These are phyloP conservation scores for Phytomonas sp. DNA, from an alignment of 208 protist species.

Conservation along the genomic window DNA sequence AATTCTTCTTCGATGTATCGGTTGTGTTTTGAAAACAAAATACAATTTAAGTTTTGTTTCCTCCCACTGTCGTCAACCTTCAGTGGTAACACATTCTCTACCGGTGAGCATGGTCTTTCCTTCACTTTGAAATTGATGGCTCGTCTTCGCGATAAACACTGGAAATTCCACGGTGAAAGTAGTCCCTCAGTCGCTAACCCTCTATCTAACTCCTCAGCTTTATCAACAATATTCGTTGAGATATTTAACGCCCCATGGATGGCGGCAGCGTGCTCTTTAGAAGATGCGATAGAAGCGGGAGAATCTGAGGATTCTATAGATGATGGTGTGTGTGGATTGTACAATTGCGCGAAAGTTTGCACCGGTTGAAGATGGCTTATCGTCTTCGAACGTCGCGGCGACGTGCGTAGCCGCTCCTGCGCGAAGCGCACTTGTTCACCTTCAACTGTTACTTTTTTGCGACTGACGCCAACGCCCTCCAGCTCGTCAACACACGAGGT, in stretches of 20 bases:
- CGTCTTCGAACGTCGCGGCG: neutral
- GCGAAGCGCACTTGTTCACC: neutral
- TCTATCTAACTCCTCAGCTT: neutral
- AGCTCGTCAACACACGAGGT: neutral
- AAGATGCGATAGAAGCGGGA: neutral
- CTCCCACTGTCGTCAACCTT: neutral
- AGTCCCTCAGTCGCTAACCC: neutral
- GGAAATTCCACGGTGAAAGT: neutral
- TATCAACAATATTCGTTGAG: neutral
- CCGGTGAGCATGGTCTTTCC: neutral
- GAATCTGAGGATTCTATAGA: neutral
- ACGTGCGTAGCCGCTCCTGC: neutral
- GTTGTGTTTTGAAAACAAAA: neutral
- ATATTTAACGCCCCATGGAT: neutral
- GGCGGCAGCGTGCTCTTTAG: neutral
- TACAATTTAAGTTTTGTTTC: neutral
- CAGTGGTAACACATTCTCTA: no score
- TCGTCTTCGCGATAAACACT: neutral
- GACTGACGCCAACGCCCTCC: neutral
- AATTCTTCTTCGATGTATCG: neutral
- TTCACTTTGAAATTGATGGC: neutral
- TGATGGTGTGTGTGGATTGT: neutral
- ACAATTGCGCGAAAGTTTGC: neutral
- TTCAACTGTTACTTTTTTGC: neutral
- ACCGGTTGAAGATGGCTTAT: neutral